These are phyloP conservation scores for Trichaptum fuscoviolaceum DNA, from an alignment of 768 basidiomycete species.

Conservation along the genomic window DNA sequence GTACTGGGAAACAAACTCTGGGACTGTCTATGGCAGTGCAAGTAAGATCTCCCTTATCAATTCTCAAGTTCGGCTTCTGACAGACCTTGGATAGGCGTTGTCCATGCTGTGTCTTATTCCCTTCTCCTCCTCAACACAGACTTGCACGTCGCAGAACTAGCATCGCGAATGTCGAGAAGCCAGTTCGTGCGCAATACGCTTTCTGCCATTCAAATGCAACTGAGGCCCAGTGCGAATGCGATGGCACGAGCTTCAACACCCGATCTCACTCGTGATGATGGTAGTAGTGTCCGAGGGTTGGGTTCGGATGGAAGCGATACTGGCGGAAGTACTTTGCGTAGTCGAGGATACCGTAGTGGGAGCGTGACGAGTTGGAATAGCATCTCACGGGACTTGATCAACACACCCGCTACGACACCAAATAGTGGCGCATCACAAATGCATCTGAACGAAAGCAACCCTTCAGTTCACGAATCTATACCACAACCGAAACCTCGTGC, in stretches of 20 bases:
- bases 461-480: slow-evolving; percentile 54
- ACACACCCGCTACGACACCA: slow-evolving; percentile 15
- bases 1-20: slow-evolving; percentile 90
- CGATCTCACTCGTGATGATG: slow-evolving; percentile 64
- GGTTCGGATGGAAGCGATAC: slow-evolving; percentile 55
- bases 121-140: slow-evolving; percentile 94
- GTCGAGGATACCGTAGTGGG: slow-evolving; percentile 70
- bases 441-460: slow-evolving; percentile 51
- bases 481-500: slow-evolving; percentile 32
- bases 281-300: slow-evolving; percentile 50
- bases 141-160: slow-evolving; percentile 89
- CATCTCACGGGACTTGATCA: slow-evolving; percentile 54
- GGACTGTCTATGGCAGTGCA: slow-evolving; percentile 73
- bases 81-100: slow-evolving; percentile 54
- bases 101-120: slow-evolving; percentile 94
- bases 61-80: slow-evolving; percentile 12
- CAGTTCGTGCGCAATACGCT: slow-evolving; percentile 95
- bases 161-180: slow-evolving; percentile 81
- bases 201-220: slow-evolving; percentile 74
- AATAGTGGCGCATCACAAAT: slow-evolving; percentile 18
- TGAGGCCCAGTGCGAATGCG: slow-evolving; percentile 43
- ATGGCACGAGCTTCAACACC: slow-evolving; percentile 46
- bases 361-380: slow-evolving; percentile 86
- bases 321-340: slow-evolving; percentile 24
- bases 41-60: slow-evolving; percentile 44